Conservation (phyloP, 2,329 filamentous ascomycete genomes). For the Colletotrichum zoysiae region DNA sequence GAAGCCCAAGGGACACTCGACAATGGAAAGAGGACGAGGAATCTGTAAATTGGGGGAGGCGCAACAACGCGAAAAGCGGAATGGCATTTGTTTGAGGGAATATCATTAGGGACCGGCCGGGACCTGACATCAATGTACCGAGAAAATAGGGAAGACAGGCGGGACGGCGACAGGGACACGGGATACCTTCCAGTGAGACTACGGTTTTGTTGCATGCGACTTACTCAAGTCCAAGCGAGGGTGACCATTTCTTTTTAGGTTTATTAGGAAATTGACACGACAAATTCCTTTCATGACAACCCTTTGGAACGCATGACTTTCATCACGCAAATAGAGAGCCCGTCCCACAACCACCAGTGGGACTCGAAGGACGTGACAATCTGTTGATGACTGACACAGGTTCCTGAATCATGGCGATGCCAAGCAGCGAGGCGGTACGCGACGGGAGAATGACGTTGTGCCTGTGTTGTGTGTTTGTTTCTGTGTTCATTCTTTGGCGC, state of each 20-base stretch:
- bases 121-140: not conserved
- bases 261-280: not conserved
- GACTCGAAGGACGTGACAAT: not conserved
- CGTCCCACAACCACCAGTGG: not conserved
- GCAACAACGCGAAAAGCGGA: slow-evolving; percentile 12
- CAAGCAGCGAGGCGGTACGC: not conserved
- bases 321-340: not conserved
- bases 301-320: not conserved
- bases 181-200: not conserved
- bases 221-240: not conserved
- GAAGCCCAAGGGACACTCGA: slow-evolving; percentile 23
- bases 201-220: not conserved
- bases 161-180: not conserved
- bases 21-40: slow-evolving; percentile 11
- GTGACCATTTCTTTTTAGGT: too few species aligned
- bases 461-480: too few species aligned
- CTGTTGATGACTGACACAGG: not conserved
- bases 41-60: slow-evolving; percentile 1
- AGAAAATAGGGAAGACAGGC: slow-evolving; percentile 1
- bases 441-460: not conserved
- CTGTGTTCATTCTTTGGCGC: not conserved
- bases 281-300: not conserved
- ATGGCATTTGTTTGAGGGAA: slow-evolving; percentile 18
- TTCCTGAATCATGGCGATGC: not conserved
- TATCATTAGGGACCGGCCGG: not conserved